Percentiles rank a stretch among this genome's conserved stretches.
phyloP scores from a whole-genome alignment of 176 grass and related monocot species.

The Pontederia paniculata region DNA sequence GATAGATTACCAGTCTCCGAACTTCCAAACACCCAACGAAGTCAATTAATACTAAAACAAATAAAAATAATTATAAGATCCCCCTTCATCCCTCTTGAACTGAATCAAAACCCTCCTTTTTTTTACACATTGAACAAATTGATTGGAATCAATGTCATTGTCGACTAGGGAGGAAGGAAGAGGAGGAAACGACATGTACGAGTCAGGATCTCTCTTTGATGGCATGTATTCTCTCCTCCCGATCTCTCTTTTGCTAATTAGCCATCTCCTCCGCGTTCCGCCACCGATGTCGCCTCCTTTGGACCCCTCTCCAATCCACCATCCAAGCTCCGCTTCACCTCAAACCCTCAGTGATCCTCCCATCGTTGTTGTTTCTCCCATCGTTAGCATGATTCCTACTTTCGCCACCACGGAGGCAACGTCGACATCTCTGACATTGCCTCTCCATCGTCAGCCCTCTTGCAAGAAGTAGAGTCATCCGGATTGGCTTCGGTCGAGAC shows the following conservation, averaged over 20 bases:
- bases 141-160: not conserved
- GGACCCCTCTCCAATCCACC: slow-evolving; percentile 92
- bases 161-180: slow-evolving; percentile 22
- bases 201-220: slow-evolving; percentile 60
- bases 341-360: slow-evolving; percentile 13
- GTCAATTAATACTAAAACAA: too few species aligned
- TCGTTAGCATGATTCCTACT: not conserved
- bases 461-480: slow-evolving; percentile 90
- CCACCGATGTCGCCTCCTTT: slow-evolving; percentile 7
- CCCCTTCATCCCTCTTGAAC: not conserved
- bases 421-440: slow-evolving; percentile 19
- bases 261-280: not conserved
- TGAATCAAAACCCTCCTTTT: not conserved
- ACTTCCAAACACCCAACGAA: too few species aligned
- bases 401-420: not conserved
- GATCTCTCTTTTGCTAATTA: not conserved
- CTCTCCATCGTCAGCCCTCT: slow-evolving; percentile 30
- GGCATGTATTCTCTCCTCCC: slow-evolving; percentile 59
- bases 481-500: slow-evolving; percentile 78
- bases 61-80: not conserved
- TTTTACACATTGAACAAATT: not conserved
- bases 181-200: slow-evolving; percentile 10
- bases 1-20: too few species aligned
- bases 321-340: slow-evolving; percentile 32
- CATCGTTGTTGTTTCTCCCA: not conserved